Evolutionary conservation across 1,284 basidiomycete genomes (phyloP), one percentile per base, ranked within the genome.

Genomic region (Pisolithus thermaeus): DNA sequence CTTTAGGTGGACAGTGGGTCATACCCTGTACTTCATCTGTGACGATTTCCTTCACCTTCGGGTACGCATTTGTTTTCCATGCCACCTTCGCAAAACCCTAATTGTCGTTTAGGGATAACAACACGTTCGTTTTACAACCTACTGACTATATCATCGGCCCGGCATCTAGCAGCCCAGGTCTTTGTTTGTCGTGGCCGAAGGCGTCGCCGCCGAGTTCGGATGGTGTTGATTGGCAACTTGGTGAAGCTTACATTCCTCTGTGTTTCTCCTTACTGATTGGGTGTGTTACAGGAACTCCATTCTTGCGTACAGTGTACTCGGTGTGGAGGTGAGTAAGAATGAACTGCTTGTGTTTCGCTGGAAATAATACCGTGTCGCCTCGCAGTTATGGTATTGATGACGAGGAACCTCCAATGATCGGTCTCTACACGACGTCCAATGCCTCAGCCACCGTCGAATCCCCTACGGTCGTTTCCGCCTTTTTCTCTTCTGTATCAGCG

Each of bases 191-290:
- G 14, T 95, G 92, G 92, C 91, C 91, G 0, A 73, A 76, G 50
- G 90, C 87, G 1, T 67, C 70, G 14, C 73, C 80, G 3, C 84
- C 86, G 0, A 83, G 76, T 48, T 65, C 83, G 11, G 86, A 91
- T 65, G 91, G 90, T 3, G 79, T 94, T 41, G 90, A 92, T 64
- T 95, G 92, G 92, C 87, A 92, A 65, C 73, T 94, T 51, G 84
- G 84, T 80, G 14, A 16, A 25, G 9, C 6, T 7, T 12, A 25
- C 23, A 11, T 12, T 3, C 14, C 14, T 35, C 6, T 14, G 9
- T 3, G 32, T 12, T 35, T 22, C 12, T 12, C 7, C 4, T 43
- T 36, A 20, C 43, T 27, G 9, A 40, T 51, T 7, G 3, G 18
- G 12, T 11, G 27, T 37, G 38, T 4, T 27, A 7, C 56, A 75